These are phyloP conservation scores for Globisporangium splendens DNA, from an alignment of 352 stramenopile species.

Conservation along the genomic window DNA sequence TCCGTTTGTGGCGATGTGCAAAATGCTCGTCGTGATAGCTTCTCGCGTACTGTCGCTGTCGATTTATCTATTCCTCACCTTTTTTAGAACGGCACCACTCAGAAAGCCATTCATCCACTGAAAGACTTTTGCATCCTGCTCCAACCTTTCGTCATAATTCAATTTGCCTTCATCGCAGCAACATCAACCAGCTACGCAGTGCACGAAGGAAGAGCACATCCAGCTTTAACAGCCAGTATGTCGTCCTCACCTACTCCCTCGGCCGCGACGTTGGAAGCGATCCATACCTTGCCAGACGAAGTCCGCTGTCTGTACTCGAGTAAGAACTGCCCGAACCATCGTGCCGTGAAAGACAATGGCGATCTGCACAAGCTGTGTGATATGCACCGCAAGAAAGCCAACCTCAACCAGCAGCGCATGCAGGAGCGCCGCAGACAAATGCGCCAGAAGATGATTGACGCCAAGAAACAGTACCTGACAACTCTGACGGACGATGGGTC, in stretches of 20 bases:
- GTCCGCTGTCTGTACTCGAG: slow-evolving; percentile 41
- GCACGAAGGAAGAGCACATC: too few relatives aligned
- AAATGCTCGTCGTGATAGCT: too few relatives aligned
- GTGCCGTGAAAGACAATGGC: slow-evolving; percentile 45
- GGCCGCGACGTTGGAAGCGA: slow-evolving; percentile 11
- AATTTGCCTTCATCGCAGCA: not conserved
- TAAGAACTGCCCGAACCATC: slow-evolving; percentile 47
- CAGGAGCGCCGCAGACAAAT: slow-evolving; percentile 26
- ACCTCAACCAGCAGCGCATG: slow-evolving; percentile 49
- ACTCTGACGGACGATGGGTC: not conserved
- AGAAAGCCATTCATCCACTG: too few relatives aligned
- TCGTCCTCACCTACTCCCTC: slow-evolving; percentile 3
- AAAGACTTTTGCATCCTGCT: too few relatives aligned
- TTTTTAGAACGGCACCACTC: too few relatives aligned
- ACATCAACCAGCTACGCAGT: not conserved
- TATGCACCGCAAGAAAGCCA: slow-evolving; percentile 52
- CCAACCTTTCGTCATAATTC: not conserved
- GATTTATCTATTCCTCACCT: too few relatives aligned
- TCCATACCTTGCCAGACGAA: slow-evolving; percentile 14
- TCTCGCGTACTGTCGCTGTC: too few relatives aligned
- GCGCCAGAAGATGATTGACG: slow-evolving; percentile 13
- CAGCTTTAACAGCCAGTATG: slow-evolving; percentile 2
- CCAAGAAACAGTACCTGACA: slow-evolving; percentile 6
- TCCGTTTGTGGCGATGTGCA: too few relatives aligned
- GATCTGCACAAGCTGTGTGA: slow-evolving; percentile 57